Conservation (phyloP, 139 green algal genomes). For the Axilococcus clingmanii region DNA sequence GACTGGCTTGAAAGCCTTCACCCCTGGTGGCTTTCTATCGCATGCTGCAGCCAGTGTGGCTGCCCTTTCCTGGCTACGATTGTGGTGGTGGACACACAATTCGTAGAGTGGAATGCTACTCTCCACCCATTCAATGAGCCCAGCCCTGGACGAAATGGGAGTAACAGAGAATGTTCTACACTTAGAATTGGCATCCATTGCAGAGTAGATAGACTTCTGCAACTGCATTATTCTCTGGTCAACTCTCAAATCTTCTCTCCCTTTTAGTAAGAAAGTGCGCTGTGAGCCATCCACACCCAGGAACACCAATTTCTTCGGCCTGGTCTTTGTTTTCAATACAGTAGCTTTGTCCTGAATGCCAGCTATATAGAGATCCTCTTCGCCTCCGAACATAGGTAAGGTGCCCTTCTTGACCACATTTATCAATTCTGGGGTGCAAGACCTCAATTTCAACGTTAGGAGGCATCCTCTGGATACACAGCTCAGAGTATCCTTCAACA, state of each 20-base stretch:
- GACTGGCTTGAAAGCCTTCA: not conserved
- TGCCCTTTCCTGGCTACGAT: constrained; percentile 31
- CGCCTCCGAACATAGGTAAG: no score
- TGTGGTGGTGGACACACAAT: constrained; percentile 69
- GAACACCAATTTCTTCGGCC: constrained; percentile 71
- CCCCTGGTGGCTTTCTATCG: constrained; percentile 37
- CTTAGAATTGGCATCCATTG: constrained; percentile 22
- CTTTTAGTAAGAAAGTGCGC: constrained; percentile 79
- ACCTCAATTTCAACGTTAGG: no score
- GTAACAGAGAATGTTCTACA: constrained; percentile 38
- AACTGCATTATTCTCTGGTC: constrained; percentile 80
- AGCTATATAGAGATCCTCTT: constrained; percentile 39
- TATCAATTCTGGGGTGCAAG: no score
- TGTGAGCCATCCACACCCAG: constrained; percentile 56
- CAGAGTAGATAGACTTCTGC: constrained; percentile 29
- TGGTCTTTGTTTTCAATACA: constrained; percentile 77
- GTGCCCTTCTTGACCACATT: no score
- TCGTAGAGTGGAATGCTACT: constrained; percentile 61
- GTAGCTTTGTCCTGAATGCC: constrained; percentile 25
- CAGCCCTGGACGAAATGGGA: constrained; percentile 52
- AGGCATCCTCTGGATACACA: no score
- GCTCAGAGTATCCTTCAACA: no score
- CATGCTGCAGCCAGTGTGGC: constrained; percentile 35
- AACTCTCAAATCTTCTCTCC: constrained; percentile 72
- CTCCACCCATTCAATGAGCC: constrained; percentile 77